These are phyloP conservation scores for Penicillium lagena DNA, from an alignment of 495 filamentous ascomycete genomes.

Conservation along the genomic window DNA sequence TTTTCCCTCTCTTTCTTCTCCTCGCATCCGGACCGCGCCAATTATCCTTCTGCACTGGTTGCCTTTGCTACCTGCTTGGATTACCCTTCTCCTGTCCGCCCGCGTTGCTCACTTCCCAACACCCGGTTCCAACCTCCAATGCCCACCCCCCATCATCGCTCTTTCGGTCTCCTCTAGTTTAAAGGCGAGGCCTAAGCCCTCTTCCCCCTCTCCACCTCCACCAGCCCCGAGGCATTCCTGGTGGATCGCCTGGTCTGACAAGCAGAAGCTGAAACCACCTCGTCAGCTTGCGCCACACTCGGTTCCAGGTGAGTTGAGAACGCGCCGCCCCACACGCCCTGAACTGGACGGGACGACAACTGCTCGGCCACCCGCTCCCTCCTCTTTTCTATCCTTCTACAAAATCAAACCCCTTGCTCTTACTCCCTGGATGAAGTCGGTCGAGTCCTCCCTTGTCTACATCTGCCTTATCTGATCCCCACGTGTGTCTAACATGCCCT, in stretches of 20 bases:
- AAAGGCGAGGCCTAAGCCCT: conserved; percentile 14
- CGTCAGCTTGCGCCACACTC: conserved; percentile 48
- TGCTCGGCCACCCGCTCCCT: conserved; percentile 1
- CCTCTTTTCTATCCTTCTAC: conserved; percentile 5
- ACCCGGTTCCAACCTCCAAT: conserved; percentile 9
- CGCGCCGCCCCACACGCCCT: conserved; percentile 35
- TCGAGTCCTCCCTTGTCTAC: background rate
- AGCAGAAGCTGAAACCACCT: conserved; percentile 35
- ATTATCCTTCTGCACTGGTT: too few species aligned
- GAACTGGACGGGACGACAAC: conserved; percentile 3
- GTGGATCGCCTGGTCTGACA: conserved; percentile 22
- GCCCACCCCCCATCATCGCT: conserved; percentile 11
- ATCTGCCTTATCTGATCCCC: conserved; percentile 16
- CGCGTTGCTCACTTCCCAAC: background rate
- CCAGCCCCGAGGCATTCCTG: background rate
- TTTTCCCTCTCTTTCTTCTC: background rate
- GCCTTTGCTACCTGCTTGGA: too few species aligned
- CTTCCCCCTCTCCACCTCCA: background rate
- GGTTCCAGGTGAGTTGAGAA: conserved; percentile 26
- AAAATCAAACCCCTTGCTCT: background rate
- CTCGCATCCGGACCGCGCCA: background rate
- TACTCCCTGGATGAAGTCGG: background rate
- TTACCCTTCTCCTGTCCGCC: background rate
- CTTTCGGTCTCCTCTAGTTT: conserved; percentile 6
- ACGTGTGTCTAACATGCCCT: conserved; percentile 60